These are phyloP conservation scores for Aureobasidium vineae DNA, from an alignment of 2,329 filamentous ascomycete genomes.

Conservation along the genomic window DNA sequence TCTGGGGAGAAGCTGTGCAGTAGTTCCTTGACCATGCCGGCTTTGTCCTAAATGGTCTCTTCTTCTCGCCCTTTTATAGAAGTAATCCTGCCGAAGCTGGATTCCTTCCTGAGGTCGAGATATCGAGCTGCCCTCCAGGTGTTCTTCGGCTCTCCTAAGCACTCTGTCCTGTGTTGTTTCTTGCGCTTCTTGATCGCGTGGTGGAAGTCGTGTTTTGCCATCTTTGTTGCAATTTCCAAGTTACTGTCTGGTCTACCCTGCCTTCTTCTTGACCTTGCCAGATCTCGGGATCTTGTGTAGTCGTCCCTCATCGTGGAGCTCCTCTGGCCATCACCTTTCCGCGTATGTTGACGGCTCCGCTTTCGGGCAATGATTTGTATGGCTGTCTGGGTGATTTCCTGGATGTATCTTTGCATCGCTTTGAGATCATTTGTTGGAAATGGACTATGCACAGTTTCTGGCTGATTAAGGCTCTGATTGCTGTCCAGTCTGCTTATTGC, in stretches of 20 bases:
- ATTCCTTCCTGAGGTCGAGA: neutral
- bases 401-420: conserved; percentile 4
- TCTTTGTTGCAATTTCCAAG: conserved; percentile 24
- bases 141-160: too few species aligned
- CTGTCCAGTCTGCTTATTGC: too few species aligned
- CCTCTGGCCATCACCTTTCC: conserved; percentile 37
- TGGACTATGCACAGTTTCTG: neutral
- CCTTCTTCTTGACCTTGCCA: conserved; percentile 13
- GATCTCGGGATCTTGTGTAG: conserved; percentile 5
- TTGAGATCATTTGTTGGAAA: conserved; percentile 5
- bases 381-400: conserved; percentile 26
- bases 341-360: conserved; percentile 34
- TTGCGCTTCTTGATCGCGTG: conserved; percentile 30
- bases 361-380: conserved; percentile 31
- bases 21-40: conserved; percentile 1
- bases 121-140: too few species aligned
- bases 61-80: neutral
- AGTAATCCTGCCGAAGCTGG: conserved; percentile 14
- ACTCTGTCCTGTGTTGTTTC: conserved; percentile 27
- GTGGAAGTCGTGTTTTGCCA: conserved; percentile 33
- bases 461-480: too few species aligned
- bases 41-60: conserved; percentile 7
- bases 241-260: neutral
- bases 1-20: conserved; percentile 11
- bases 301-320: conserved; percentile 1